Percentiles rank a stretch among this genome's conserved stretches.
Conservation (phyloP, 2,329 filamentous ascomycete species). For the Pseudogymnoascus sp. region DNA sequence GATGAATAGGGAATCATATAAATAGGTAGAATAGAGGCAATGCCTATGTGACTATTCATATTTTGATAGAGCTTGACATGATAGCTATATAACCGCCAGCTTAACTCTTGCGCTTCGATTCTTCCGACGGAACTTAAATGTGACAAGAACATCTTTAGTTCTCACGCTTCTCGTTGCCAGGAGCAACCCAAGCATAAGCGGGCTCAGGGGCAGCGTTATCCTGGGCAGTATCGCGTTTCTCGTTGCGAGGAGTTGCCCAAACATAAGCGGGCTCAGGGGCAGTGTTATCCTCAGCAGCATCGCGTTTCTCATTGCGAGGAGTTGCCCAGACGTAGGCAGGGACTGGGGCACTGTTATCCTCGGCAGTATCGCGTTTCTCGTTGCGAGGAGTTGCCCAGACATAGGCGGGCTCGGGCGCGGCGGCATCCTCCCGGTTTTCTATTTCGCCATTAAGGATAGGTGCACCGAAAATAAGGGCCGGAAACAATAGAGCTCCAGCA, state of each 20-base stretch:
- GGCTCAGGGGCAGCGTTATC: neutral
- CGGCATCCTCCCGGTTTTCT: neutral
- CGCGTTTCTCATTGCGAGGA: neutral
- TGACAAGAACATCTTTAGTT: neutral
- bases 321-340: neutral
- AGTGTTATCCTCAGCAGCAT: neutral
- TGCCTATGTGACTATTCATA: neutral
- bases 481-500: neutral
- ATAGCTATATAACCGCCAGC: neutral
- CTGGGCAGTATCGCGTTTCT: neutral
- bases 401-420: neutral
- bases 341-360: neutral
- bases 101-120: neutral
- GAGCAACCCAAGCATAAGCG: neutral
- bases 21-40: neutral
- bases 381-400: neutral
- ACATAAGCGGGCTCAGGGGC: neutral
- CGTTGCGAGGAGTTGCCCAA: neutral
- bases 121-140: neutral
- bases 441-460: neutral
- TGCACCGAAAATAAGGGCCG: neutral
- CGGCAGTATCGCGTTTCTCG: neutral
- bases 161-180: neutral
- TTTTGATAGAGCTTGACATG: neutral
- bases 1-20: neutral